These are phyloP conservation scores for Cryptosporidium canis DNA, from an alignment of 169 alveolate species.

Conservation along the genomic window DNA sequence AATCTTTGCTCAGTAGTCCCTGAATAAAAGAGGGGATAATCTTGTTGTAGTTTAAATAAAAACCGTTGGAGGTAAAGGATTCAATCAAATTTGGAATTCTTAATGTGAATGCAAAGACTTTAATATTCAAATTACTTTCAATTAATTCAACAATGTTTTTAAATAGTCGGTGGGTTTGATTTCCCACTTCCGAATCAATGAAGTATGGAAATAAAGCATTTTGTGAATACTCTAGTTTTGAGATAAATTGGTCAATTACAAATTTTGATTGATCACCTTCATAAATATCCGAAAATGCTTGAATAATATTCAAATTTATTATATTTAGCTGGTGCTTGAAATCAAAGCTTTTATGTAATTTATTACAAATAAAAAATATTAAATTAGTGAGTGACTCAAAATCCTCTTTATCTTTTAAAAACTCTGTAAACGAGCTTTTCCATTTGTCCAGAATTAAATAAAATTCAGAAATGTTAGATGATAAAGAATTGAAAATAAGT, in stretches of 20 bases:
- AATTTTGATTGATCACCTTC: neutral
- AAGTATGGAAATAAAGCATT: slow-evolving; percentile 25
- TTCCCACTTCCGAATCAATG: neutral
- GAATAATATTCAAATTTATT: neutral
- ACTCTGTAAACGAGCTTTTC: neutral
- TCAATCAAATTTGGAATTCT: slow-evolving; percentile 24
- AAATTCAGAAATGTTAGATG: neutral
- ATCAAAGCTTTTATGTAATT: neutral
- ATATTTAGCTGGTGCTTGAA: neutral
- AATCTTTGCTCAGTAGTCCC: slow-evolving; percentile 11
- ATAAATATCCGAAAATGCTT: slow-evolving; percentile 2
- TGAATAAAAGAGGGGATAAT: neutral
- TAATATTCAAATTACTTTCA: slow-evolving; percentile 5
- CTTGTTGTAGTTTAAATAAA: neutral
- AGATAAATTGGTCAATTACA: neutral
- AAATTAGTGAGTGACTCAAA: slow-evolving; percentile 4
- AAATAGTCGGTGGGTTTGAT: neutral
- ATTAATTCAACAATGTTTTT: neutral
- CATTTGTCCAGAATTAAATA: neutral
- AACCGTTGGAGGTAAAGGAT: neutral
- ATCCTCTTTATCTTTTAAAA: neutral
- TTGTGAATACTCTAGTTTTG: slow-evolving; percentile 44
- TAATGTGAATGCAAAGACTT: slow-evolving; percentile 9
- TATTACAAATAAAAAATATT: neutral
- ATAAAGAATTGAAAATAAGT: neutral